These are phyloP conservation scores for Echeveria elegans DNA, from an alignment of 164 flowering plant species.

Conservation along the genomic window DNA sequence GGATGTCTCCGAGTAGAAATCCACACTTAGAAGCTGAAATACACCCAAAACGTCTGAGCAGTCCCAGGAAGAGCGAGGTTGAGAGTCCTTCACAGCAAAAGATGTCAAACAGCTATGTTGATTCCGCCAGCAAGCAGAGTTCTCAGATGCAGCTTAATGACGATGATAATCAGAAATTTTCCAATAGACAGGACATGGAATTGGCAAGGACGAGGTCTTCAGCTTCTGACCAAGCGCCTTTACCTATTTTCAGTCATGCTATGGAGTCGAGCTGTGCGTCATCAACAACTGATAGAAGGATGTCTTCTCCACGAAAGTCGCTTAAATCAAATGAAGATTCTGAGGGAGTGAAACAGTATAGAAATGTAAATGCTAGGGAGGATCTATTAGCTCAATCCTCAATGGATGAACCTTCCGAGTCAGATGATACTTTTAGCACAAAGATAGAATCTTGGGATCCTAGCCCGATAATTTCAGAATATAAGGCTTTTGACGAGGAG, in stretches of 20 bases:
- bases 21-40: conserved; percentile 37
- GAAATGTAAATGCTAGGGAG: neutral
- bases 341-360: neutral
- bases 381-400: neutral
- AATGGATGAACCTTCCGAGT: neutral
- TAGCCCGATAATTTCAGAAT: neutral
- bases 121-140: conserved; percentile 54
- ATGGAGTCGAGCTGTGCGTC: conserved; percentile 16
- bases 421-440: neutral
- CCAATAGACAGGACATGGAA: conserved; percentile 26
- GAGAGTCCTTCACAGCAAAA: conserved; percentile 21
- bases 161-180: conserved; percentile 24
- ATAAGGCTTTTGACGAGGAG: neutral
- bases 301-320: neutral
- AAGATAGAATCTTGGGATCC: neutral
- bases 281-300: neutral
- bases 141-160: conserved; percentile 50
- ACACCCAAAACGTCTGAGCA: conserved; percentile 23
- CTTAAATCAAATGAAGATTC: neutral
- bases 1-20: conserved; percentile 38
- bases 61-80: conserved; percentile 12
- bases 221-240: conserved; percentile 45
- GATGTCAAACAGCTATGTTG: conserved; percentile 60
- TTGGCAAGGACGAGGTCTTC: conserved; percentile 62
- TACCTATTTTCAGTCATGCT: conserved; percentile 56